These are phyloP conservation scores for Tephrocybe sp. DNA, from an alignment of 768 basidiomycete species.

Conservation along the genomic window DNA sequence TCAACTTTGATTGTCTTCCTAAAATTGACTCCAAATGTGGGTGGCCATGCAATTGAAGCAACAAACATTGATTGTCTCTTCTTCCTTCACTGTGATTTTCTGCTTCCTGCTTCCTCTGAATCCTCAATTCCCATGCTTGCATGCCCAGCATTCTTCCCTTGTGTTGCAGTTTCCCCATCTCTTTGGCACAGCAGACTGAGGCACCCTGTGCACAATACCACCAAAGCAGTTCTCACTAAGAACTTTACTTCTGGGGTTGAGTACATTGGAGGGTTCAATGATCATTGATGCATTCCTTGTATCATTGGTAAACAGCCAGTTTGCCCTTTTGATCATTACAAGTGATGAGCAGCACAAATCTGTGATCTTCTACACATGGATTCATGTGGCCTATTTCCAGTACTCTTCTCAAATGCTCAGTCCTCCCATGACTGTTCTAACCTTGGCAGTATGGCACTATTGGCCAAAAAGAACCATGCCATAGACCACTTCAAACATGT, in stretches of 20 bases:
- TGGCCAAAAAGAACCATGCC: conserved; percentile 6
- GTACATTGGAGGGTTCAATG: neutral
- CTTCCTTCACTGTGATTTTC: conserved; percentile 4
- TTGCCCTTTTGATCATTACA: conserved; percentile 12
- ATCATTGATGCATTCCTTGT: conserved; percentile 19
- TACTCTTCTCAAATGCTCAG: conserved; percentile 9
- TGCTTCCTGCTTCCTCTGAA: neutral
- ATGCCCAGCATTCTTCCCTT: conserved; percentile 2
- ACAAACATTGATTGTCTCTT: neutral
- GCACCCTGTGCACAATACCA: conserved; percentile 22
- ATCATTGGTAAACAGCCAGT: conserved; percentile 24
- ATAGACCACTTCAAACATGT: neutral
- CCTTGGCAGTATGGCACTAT: conserved; percentile 10
- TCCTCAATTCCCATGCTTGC: neutral
- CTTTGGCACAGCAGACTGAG: conserved; percentile 27
- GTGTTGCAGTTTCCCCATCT: neutral
- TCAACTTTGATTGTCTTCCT: conserved; percentile 6
- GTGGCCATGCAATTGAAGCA: neutral
- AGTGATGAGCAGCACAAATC: neutral
- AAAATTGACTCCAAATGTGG: conserved; percentile 3
- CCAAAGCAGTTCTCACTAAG: conserved; percentile 13
- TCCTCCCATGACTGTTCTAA: conserved; percentile 18
- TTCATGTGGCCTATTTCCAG: conserved; percentile 23
- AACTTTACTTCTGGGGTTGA: conserved; percentile 17
- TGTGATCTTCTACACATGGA: conserved; percentile 27